phyloP scores from a whole-genome alignment of 2,329 filamentous ascomycete genomes.

The Endoconidiophora polonica region DNA sequence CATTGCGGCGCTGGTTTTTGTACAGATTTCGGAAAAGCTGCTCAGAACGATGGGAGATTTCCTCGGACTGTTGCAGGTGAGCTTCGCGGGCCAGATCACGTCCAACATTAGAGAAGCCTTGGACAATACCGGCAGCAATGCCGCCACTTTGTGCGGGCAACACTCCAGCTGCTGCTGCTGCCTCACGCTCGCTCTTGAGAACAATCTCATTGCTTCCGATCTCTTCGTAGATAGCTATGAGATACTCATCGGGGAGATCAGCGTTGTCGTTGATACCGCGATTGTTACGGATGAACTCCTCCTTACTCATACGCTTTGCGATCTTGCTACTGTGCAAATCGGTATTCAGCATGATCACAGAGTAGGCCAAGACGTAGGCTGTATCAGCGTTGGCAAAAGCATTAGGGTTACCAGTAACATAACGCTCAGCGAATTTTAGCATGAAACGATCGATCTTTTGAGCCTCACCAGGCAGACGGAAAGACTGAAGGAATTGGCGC shows the following conservation, averaged over 20 bases:
- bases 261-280: slow-evolving; percentile 93
- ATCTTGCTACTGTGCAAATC: slow-evolving; percentile 88
- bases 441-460: slow-evolving; percentile 99
- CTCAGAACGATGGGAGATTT: slow-evolving; percentile 58
- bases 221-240: slow-evolving; percentile 78
- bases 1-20: slow-evolving; percentile 70
- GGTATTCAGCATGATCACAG: slow-evolving; percentile 90
- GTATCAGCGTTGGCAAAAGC: slow-evolving; percentile 97
- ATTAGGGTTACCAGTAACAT: slow-evolving; percentile 87
- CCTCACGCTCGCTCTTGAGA: slow-evolving; percentile 76
- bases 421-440: slow-evolving; percentile 95
- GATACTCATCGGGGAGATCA: slow-evolving; percentile 83
- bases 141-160: slow-evolving; percentile 42
- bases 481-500: slow-evolving; percentile 81
- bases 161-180: slow-evolving; percentile 63
- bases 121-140: slow-evolving; percentile 67
- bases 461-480: slow-evolving; percentile 85
- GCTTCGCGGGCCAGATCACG: slow-evolving; percentile 84
- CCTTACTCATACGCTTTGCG: slow-evolving; percentile 71
- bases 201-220: slow-evolving; percentile 88
- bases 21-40: slow-evolving; percentile 90
- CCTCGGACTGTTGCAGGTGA: slow-evolving; percentile 86
- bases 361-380: slow-evolving; percentile 89
- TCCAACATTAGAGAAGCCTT: slow-evolving; percentile 80
- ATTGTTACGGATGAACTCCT: slow-evolving; percentile 99